Percentiles rank a stretch among this genome's conserved stretches.
Evolutionary conservation across 305 asterid genomes (phyloP).

Genomic region (Salvia sclarea): DNA sequence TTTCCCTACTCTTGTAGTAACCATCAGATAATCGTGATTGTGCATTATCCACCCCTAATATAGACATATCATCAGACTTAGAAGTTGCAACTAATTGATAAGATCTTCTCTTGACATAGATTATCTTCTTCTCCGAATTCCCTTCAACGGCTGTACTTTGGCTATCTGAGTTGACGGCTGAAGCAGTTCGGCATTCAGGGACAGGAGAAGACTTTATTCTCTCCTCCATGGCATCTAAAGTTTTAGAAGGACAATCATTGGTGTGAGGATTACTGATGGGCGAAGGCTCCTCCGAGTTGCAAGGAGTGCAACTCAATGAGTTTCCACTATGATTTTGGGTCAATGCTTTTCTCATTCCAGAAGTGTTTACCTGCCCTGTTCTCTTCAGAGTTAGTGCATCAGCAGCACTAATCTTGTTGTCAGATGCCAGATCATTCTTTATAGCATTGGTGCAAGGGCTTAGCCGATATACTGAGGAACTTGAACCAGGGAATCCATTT

Average conservation of each 20-base stretch:
- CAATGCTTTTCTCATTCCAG: slow-evolving; percentile 45
- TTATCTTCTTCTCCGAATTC: slow-evolving; percentile 48
- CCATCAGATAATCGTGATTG: slow-evolving; percentile 57
- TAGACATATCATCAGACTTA: slow-evolving; percentile 39
- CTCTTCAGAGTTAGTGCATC: slow-evolving; percentile 37
- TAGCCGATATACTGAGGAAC: slow-evolving; percentile 41
- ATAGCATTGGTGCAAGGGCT: slow-evolving; percentile 37
- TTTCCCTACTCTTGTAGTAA: slow-evolving; percentile 77
- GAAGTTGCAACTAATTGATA: slow-evolving; percentile 86
- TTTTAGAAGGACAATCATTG: slow-evolving; percentile 33
- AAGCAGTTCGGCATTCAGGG: slow-evolving; percentile 46
- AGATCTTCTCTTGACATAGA: slow-evolving; percentile 69
- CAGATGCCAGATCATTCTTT: slow-evolving; percentile 43
- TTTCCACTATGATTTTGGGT: slow-evolving; percentile 34
- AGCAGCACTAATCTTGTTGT: slow-evolving; percentile 36
- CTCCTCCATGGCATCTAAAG: slow-evolving; percentile 41
- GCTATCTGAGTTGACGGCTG: slow-evolving; percentile 46
- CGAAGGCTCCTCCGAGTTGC: slow-evolving; percentile 36
- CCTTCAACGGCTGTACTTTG: slow-evolving; percentile 48
- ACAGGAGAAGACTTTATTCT: slow-evolving; percentile 35
- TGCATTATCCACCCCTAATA: slow-evolving; percentile 39
- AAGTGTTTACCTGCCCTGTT: slow-evolving; percentile 37
- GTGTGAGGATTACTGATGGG: slow-evolving; percentile 38
- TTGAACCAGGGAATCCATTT: slow-evolving; percentile 41
- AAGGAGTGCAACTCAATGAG: slow-evolving; percentile 35